Base-by-base conservation (phyloP, 2,329 filamentous ascomycete genomes). In the Sporothrix pallida region DNA sequence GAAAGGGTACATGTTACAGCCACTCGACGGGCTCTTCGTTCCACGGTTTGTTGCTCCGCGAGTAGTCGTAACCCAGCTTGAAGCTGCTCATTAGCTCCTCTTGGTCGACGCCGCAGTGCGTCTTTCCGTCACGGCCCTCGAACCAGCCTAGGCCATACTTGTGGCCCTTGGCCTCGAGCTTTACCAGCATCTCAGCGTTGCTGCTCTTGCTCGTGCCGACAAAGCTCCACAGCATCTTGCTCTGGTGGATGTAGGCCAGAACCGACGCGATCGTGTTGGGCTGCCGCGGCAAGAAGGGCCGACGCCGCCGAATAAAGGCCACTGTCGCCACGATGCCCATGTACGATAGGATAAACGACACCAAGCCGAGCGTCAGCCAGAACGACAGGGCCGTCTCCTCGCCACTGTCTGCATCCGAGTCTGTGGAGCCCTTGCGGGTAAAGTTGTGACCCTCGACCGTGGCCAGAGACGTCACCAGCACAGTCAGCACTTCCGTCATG, bases 111-210 rank as follows among this genome's bases (percentile, higher is more conserved):
- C 92, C 93, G 79, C 92, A 91, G 83, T 95, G 93, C 75, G 88
- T 87, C 80, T 91, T 86, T 3, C 90, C 90, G 80, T 95, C 93
- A 20, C 92, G 84, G 0, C 93, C 93, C 56, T 83, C 83, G 78
- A 94, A 94, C 92, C 92, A 94, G 0, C 93, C 93, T 48, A 95
- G 81, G 1, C 91, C 92, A 80, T 95, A 95, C 56, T 85, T 90
- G 67, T 42, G 56, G 46, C 70, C 69, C n/a, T 63, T 37, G 10
- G 80, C 82, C 75, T 88, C 87, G 50, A 95, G 84, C 79, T 86
- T 85, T 73, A 81, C 81, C 76, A 87, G 88, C 89, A 93, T 92
- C 79, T 89, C 82, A 15, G 84, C 82, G 71, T 87, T 89, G 76
- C 85, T 87, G 70, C 90, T 82, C 81, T 88, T 88, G 75, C 90